phyloP scores from a whole-genome alignment of 2,329 filamentous ascomycete species.

The Xylaria sp. region DNA sequence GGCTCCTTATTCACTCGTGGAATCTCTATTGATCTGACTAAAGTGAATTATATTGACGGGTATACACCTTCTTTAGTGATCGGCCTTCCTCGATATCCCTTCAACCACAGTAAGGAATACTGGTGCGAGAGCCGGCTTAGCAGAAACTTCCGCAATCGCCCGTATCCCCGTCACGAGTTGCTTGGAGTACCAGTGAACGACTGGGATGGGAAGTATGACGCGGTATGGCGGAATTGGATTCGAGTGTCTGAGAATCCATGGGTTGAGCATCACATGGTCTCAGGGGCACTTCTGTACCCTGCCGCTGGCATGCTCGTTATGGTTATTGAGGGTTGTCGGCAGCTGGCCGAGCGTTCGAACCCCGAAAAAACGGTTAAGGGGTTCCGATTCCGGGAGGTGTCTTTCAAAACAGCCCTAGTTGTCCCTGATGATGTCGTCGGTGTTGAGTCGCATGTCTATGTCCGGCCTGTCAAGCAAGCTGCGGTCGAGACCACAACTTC shows the following conservation, averaged over 20 bases:
- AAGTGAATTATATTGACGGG: slow-evolving; percentile 4
- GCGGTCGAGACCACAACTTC: slow-evolving; percentile 7
- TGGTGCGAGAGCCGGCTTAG: slow-evolving; percentile 36
- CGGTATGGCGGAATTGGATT: slow-evolving; percentile 35
- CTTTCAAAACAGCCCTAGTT: slow-evolving; percentile 21
- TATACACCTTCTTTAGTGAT: slow-evolving; percentile 11
- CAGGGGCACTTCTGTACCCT: slow-evolving; percentile 34
- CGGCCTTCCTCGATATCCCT: slow-evolving; percentile 33
- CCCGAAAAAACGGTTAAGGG: slow-evolving; percentile 17
- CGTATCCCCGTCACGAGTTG: slow-evolving; percentile 31
- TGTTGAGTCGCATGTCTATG: slow-evolving; percentile 23
- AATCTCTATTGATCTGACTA: slow-evolving; percentile 6
- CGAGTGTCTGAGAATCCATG: slow-evolving; percentile 35
- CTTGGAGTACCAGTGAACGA: slow-evolving; percentile 31
- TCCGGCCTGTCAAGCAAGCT: slow-evolving; percentile 18
- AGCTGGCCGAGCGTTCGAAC: slow-evolving; percentile 16
- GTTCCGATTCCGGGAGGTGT: slow-evolving; percentile 24
- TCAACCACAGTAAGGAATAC: slow-evolving; percentile 29
- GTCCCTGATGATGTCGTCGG: slow-evolving; percentile 23
- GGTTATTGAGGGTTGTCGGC: slow-evolving; percentile 36
- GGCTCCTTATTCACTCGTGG: slow-evolving; percentile 24
- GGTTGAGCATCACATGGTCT: slow-evolving; percentile 37
- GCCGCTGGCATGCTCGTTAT: slow-evolving; percentile 39
- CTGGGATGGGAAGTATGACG: slow-evolving; percentile 28
- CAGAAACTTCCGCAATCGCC: slow-evolving; percentile 24